phyloP scores from a whole-genome alignment of 305 asterid species.

The Fraxinus nigra region DNA sequence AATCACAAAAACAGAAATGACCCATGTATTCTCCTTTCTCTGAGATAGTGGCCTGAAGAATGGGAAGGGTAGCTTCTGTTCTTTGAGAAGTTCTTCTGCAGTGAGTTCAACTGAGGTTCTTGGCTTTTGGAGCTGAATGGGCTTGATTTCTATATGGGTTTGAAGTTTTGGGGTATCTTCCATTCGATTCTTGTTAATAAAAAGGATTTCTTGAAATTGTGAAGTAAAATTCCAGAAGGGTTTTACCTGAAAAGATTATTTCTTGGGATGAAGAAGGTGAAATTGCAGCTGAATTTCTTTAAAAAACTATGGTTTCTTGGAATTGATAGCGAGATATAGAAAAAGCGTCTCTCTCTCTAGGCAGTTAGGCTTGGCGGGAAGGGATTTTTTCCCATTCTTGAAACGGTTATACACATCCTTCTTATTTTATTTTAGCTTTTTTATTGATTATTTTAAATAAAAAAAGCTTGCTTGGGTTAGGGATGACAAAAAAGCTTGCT shows the following conservation, averaged over 20 bases:
- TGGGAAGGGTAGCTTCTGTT: conserved; percentile 60
- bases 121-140: conserved; percentile 23
- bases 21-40: conserved; percentile 69
- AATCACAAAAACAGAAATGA: conserved; percentile 69
- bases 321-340: neutral
- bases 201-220: conserved; percentile 10
- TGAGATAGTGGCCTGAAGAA: conserved; percentile 64
- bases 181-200: conserved; percentile 27
- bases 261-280: neutral
- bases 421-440: neutral
- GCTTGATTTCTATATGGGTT: conserved; percentile 43
- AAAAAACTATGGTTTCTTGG: neutral
- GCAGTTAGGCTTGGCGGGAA: conserved; percentile 3
- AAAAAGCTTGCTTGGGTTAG: neutral
- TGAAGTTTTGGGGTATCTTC: conserved; percentile 38
- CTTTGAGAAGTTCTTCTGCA: conserved; percentile 46
- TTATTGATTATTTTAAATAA: neutral
- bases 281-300: neutral
- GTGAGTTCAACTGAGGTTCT: conserved; percentile 46
- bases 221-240: neutral
- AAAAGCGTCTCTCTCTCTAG: neutral
- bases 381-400: neutral
- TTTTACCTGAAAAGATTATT: neutral
- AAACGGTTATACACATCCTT: neutral
- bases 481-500: neutral